Evolutionary conservation across 306 rosid genomes (phyloP).

Genomic region (Dalbergia cultrata): DNA sequence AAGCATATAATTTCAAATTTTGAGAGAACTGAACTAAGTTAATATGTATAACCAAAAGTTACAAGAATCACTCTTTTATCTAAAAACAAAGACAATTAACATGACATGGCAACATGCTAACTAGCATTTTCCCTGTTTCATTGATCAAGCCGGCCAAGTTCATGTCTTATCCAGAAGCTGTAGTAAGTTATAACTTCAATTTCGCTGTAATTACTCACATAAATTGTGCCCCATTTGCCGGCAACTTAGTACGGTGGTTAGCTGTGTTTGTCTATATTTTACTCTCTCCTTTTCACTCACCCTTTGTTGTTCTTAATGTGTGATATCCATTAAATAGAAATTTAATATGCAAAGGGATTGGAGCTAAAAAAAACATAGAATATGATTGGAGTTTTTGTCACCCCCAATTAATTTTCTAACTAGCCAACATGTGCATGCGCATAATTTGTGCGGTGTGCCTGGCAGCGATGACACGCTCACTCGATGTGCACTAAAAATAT

Average conservation of each 20-base stretch:
- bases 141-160: constrained; percentile 59
- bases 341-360: too few species aligned
- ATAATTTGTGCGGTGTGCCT: constrained; percentile 23
- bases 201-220: constrained; percentile 9
- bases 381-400: constrained; percentile 17
- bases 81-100: too few species aligned
- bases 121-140: neutral
- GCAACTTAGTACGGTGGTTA: constrained; percentile 58
- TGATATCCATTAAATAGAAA: neutral
- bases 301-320: constrained; percentile 3
- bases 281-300: neutral
- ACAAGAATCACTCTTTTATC: too few species aligned
- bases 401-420: constrained; percentile 13
- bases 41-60: too few species aligned
- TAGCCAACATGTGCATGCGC: constrained; percentile 14
- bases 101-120: neutral
- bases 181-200: too few species aligned
- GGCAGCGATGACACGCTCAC: neutral
- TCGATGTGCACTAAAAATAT: neutral
- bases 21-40: neutral
- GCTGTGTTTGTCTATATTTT: constrained; percentile 49
- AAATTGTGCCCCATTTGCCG: constrained; percentile 55
- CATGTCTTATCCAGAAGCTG: constrained; percentile 52
- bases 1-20: too few species aligned
- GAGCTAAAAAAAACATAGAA: neutral